Conservation (phyloP, 2,329 filamentous ascomycete genomes). For the Claviceps sp. region DNA sequence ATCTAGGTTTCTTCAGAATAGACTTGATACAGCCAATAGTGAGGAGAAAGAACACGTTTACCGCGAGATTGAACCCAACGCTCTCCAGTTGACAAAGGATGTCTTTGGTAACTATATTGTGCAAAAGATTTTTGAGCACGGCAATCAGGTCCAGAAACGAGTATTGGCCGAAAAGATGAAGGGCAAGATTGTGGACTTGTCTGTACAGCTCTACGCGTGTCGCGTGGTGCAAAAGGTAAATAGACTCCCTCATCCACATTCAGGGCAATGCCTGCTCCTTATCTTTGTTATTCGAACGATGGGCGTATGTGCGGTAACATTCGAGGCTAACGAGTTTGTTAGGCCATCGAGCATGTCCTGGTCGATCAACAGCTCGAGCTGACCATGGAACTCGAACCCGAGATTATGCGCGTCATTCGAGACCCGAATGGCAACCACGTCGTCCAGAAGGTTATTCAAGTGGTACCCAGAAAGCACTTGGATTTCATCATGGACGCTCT, state of each 20-base stretch:
- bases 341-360: conserved; percentile 81
- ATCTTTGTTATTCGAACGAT: too few relatives aligned
- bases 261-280: background rate
- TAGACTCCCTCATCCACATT: background rate
- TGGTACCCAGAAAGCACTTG: conserved; percentile 60
- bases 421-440: conserved; percentile 95
- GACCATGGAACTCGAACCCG: conserved; percentile 66
- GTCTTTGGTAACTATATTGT: conserved; percentile 98
- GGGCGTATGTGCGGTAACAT: too few relatives aligned
- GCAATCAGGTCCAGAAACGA: conserved; percentile 86
- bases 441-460: conserved; percentile 85
- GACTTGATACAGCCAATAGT: conserved; percentile 82
- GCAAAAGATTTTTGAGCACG: conserved; percentile 94
- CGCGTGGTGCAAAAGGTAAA: conserved; percentile 84
- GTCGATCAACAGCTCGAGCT: conserved; percentile 82
- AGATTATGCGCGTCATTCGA: conserved; percentile 65
- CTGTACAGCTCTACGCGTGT: conserved; percentile 83
- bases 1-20: conserved; percentile 89
- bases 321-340: background rate
- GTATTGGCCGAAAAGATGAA: conserved; percentile 77
- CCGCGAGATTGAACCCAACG: conserved; percentile 71
- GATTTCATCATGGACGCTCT: conserved; percentile 77
- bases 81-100: conserved; percentile 83
- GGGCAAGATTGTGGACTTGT: conserved; percentile 66
- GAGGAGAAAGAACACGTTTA: conserved; percentile 92